Base-by-base conservation (phyloP, 768 basidiomycete genomes). In the Pisolithus sp. region DNA sequence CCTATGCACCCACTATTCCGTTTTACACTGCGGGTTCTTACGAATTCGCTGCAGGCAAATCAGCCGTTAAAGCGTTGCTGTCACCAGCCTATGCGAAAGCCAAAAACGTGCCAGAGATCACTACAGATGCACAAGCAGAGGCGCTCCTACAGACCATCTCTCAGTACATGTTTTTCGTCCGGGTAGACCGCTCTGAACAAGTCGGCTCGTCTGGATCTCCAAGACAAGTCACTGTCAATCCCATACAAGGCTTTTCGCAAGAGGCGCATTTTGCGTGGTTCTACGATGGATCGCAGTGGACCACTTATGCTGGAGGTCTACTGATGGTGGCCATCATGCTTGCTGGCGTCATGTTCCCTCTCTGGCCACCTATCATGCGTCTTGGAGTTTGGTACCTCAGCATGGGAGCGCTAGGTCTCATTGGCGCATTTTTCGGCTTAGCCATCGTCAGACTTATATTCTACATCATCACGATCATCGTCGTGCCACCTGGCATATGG, bases 321-420 rank as follows among this genome's bases (percentile, higher is more conserved):
- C 82, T 83, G 26, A 93, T 99, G 90, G 93, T 98, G 53, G 81
- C 77, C 39, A 75, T 97, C 64, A 92, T 98, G 76, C 85, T 99
- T 40, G 93, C 88, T 5, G 94, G 90, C 2, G 94, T 97, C 63
- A 96, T 99, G 93, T 99, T 96, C 82, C 96, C 96, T 4, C 78
- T 99, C 15, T 99, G 96, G 96, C 96, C 96, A 2, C 82, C 87
- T 46, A 83, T 82, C 60, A 82, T 99, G 80, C 81, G 95, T 13
- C 73, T 94, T 28, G 94, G 95, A 34, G 95, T 94, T 51, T 97
- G 89, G 87, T 99, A 99, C 69, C 75, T 99, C 57, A 89, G 86
- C 59, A 85, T 97, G 52, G 87, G 72, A 43, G 85, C 93, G 71
- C 77, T 99, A 39, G 89, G 88, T 28, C 76, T 98, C 56, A 80